Evolutionary conservation across 148 eudicot genomes (phyloP), one percentile per base, ranked within the genome.

Genomic region (Linanthus parryae): DNA sequence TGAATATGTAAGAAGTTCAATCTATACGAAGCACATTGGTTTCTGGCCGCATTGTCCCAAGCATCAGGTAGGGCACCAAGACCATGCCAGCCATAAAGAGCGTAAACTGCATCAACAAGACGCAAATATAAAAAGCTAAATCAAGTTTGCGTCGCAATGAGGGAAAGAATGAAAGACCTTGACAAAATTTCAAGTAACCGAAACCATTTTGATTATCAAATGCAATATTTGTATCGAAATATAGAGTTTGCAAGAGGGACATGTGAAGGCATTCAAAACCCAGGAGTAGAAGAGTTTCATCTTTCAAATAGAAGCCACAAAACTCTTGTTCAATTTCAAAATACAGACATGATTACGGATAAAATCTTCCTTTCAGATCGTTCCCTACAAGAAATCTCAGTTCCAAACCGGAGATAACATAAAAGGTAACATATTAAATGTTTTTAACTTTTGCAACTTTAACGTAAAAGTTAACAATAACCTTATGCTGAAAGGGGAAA

Each of bases 71-170:
- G 0, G 89, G 82, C 14, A 75, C 67, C 63, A 84, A 58, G 12
- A 88, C 89, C 84, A 77, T 84, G 65, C 84, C 67, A 41, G 87
- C 94, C 96, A 88, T 84, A 73, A 81, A 74, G 48, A 88, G 80
- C 2, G 94, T 79, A 66, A 88, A 88, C 96, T 88, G 82, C 76
- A 50, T 14, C 2, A 31, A 11, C 35, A 71, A 14, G 23, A 42
- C 28, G 23, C 2, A 65, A 20, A 22, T 17, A 29, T 0, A 16
- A 31, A 5, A 5, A 5, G 11, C 5, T 5, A 31, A 5, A 31
- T 31, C 11, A 5, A 31, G 11, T 5, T 31, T 5, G 11, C 5
- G 11, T 31, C 5, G 11, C 35, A 5, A 31, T 31, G 35, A 5
- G 7, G 11, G 11, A 31, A 31, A 31, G 11, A 31, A 31, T n/a